These are phyloP conservation scores for Cystobasidiaceae sp. DNA, from an alignment of 1,284 basidiomycete species.

Conservation along the genomic window DNA sequence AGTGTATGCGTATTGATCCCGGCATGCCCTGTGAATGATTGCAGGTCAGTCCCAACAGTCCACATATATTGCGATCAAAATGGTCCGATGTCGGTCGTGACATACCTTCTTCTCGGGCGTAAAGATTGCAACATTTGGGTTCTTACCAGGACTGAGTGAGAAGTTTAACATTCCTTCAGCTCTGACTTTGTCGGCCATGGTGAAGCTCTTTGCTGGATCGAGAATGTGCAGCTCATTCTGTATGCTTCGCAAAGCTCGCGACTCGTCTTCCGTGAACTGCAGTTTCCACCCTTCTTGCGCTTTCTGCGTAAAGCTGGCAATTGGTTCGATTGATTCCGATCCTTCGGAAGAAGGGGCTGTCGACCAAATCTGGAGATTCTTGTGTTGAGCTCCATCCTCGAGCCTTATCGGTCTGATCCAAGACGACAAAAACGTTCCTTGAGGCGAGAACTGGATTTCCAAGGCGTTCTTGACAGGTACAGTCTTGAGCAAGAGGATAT, in stretches of 20 bases:
- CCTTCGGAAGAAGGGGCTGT: slow-evolving; percentile 38
- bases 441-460: slow-evolving; percentile 85
- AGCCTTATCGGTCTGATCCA: slow-evolving; percentile 76
- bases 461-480: slow-evolving; percentile 50
- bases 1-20: slow-evolving; percentile 78
- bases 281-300: slow-evolving; percentile 75
- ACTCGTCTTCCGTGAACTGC: slow-evolving; percentile 86
- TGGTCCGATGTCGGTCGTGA: too few species aligned
- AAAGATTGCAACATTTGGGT: slow-evolving; percentile 81
- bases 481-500: neutral
- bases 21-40: slow-evolving; percentile 87
- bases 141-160: slow-evolving; percentile 71
- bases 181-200: slow-evolving; percentile 69
- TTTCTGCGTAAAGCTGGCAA: slow-evolving; percentile 77
- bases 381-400: slow-evolving; percentile 73
- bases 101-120: slow-evolving; percentile 83
- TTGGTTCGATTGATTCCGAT: slow-evolving; percentile 53
- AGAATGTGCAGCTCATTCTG: slow-evolving; percentile 84
- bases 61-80: too few species aligned
- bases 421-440: slow-evolving; percentile 84
- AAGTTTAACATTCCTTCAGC: slow-evolving; percentile 74
- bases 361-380: slow-evolving; percentile 81
- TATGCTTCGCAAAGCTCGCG: slow-evolving; percentile 77
- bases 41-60: too few species aligned
- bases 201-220: slow-evolving; percentile 65